Percentiles rank a stretch among this genome's conserved stretches.
Evolutionary conservation across 495 filamentous ascomycete species (phyloP).

Genomic region (Penicillium pulvis): DNA sequence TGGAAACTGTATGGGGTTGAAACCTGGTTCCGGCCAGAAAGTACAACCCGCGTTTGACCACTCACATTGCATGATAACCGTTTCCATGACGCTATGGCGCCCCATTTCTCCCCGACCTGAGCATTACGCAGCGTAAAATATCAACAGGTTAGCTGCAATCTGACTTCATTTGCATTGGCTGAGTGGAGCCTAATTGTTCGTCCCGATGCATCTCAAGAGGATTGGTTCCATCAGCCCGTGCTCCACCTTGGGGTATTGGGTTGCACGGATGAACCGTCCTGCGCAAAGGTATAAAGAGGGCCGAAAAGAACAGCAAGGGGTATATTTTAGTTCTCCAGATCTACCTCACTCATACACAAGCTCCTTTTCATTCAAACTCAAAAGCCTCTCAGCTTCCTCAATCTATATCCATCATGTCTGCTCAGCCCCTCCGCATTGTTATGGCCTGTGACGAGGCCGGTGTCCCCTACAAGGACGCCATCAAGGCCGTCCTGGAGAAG

Average conservation of each 20-base stretch:
- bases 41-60: constrained; percentile 7
- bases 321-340: background rate
- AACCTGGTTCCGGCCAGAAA: constrained; percentile 8
- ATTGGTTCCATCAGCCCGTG: constrained; percentile 22
- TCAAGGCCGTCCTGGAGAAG: constrained; percentile 70
- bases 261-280: constrained; percentile 4
- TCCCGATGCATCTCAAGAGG: constrained; percentile 13
- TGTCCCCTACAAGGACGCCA: constrained; percentile 74
- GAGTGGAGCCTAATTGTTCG: constrained; percentile 11
- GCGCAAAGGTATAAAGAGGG: constrained; percentile 25
- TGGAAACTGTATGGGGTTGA: background rate
- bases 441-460: constrained; percentile 75
- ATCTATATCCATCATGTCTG: constrained; percentile 36
- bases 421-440: constrained; percentile 56
- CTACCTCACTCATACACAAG: background rate
- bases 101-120: constrained; percentile 1
- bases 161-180: background rate
- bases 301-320: background rate
- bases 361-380: background rate
- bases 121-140: constrained; percentile 11
- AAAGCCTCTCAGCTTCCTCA: background rate
- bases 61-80: constrained; percentile 10
- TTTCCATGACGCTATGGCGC: constrained; percentile 26
- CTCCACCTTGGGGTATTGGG: constrained; percentile 24
- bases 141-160: constrained; percentile 9